Base-by-base conservation (phyloP, 495 filamentous ascomycete genomes). In the Hyaloscypha hepaticicola region DNA sequence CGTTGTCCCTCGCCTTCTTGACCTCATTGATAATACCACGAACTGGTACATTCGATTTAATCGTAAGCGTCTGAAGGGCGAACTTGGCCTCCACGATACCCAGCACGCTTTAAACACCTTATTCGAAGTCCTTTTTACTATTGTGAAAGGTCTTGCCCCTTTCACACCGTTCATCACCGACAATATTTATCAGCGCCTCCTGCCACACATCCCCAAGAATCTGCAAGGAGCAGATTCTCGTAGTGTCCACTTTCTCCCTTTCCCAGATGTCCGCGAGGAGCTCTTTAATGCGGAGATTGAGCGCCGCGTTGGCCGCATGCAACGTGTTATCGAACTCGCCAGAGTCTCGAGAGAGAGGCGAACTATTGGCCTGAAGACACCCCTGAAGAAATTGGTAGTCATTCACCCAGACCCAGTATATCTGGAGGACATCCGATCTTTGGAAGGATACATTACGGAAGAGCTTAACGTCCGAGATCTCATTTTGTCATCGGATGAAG, bases 31-130 rank as follows among this genome's bases (percentile, higher is more conserved):
- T 72, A 93, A 95, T 76, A 91, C 91, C 6, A 98, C 95, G 2
- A 99, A 99, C 77, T 99, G 96, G 96, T 99, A 99, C 76, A 99
- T 99, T 73, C 86, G 94, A n/a, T 97, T 98, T 82, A 99, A 99
- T 80, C 87, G 95, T 31, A 92, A 92, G 75, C 88, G 95, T 22
- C 80, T 99, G 60, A 99, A 98, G 86, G 95, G 95, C 61, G 93
- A 96, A 76, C 87, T 89, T 71, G 94, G 94, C 16, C 75, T 90
- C 14, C 85, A 96, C 51, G 95, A 98, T 70, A 98, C 95, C 27
- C 76, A 87, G 60, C 90, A 96, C 74, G 95, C 95, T 11, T 80
- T 99, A 59, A 96, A 97, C 75, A 95, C 95, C 8, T 86, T 99
- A n/a, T 98, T 96, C 69, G 94, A 97, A 78, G 91, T 97, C 57